phyloP scores from a whole-genome alignment of 768 basidiomycete genomes.

The Tylopilus felleus region DNA sequence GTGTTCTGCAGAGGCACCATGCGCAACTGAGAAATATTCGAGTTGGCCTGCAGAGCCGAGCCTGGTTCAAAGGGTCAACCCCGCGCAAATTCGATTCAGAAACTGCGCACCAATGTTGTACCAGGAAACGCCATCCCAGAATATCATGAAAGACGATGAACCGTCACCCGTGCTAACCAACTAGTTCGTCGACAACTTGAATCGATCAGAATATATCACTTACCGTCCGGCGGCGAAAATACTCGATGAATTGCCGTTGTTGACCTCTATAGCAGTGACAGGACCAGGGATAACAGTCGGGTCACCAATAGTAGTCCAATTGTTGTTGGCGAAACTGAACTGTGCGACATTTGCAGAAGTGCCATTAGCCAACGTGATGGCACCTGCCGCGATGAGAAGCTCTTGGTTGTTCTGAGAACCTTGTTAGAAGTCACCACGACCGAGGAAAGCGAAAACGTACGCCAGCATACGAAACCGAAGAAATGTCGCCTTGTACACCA shows the following conservation, averaged over 20 bases:
- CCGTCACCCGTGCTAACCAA: constrained; percentile 50
- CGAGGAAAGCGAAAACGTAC: constrained; percentile 41
- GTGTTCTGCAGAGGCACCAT: constrained; percentile 87
- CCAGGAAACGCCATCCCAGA: constrained; percentile 87
- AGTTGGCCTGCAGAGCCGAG: constrained; percentile 50
- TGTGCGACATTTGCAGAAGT: constrained; percentile 68
- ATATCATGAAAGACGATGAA: constrained; percentile 66
- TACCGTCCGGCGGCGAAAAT: constrained; percentile 89
- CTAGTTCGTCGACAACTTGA: neutral
- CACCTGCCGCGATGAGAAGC: constrained; percentile 74
- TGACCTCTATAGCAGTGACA: constrained; percentile 83
- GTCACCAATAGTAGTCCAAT: constrained; percentile 70
- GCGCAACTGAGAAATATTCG: constrained; percentile 74
- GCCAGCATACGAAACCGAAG: constrained; percentile 76
- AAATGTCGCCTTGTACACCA: constrained; percentile 79
- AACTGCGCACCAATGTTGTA: constrained; percentile 49
- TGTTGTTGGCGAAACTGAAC: constrained; percentile 66
- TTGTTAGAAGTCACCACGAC: constrained; percentile 2
- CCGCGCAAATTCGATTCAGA: neutral
- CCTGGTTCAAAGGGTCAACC: constrained; percentile 35
- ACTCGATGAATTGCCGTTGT: constrained; percentile 74
- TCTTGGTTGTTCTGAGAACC: constrained; percentile 57
- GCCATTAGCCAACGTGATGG: constrained; percentile 63
- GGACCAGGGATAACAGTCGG: constrained; percentile 75
- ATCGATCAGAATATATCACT: constrained; percentile 25